These are phyloP conservation scores for Mortierella alpina DNA, from an alignment of 192 early-diverging fungal species.

Conservation along the genomic window DNA sequence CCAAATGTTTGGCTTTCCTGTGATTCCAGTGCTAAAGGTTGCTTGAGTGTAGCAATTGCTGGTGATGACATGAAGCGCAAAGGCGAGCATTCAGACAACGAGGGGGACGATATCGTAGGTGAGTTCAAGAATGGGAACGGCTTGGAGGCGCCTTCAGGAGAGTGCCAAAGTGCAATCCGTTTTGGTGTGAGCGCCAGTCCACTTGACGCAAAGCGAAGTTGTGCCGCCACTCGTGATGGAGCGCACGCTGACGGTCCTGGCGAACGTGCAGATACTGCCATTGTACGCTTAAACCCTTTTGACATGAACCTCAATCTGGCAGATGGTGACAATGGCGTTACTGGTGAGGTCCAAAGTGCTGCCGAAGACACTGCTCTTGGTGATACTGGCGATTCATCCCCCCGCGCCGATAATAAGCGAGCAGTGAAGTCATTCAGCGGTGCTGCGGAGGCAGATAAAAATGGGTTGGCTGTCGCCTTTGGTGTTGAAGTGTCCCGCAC, in stretches of 20 bases:
- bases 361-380: conserved; percentile 3
- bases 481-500: no score
- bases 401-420: conserved; percentile 5
- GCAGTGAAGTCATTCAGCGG: conserved; percentile 10
- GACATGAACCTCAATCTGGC: background rate
- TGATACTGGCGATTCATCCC: background rate
- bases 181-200: conserved; percentile 8
- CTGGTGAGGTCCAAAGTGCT: background rate
- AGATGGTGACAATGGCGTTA: conserved; percentile 3
- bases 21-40: conserved; percentile 5
- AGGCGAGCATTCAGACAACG: conserved; percentile 2
- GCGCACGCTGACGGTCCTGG: background rate
- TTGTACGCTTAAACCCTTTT: background rate
- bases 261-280: conserved; percentile 6
- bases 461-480: conserved; percentile 4
- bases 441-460: background rate
- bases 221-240: conserved; percentile 6
- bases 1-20: conserved; percentile 4
- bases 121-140: background rate
- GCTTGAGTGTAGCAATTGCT: conserved; percentile 10
- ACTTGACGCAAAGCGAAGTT: conserved; percentile 10
- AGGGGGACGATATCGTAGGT: conserved; percentile 1
- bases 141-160: conserved; percentile 7
- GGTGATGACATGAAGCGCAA: conserved; percentile 19
- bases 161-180: conserved; percentile 13